Evolutionary conservation across 2,329 filamentous ascomycete species (phyloP), one percentile per base, ranked within the genome.

Genomic region (Colletotrichum orchidophilum): DNA sequence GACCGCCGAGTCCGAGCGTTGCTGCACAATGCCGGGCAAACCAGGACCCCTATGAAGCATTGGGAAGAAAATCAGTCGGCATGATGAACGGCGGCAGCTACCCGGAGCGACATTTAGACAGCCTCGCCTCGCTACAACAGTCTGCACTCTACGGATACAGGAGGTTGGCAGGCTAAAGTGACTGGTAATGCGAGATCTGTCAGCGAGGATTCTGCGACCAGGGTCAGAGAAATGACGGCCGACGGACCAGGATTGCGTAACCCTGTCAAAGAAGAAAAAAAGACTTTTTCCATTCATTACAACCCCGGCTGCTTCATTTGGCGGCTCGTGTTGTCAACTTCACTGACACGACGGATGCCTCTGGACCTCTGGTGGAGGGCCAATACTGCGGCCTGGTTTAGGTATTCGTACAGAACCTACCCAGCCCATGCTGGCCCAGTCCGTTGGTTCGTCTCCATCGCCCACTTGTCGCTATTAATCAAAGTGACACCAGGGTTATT

Each of bases 401-500:
- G 39, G 21, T 46, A 46, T 46, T 46, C 18, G 39, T 46, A 46
- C n/a, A n/a, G n/a, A n/a, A n/a, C 39, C 39, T 66, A 26, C 55
- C 63, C 63, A 61, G 46, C 49, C 49, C 42, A 55, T 57, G 61
- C 24, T 49, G 68, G 60, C 68, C 69, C 64, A 69, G 69, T 68
- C 58, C 42, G 57, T 62, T 63, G 69, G 69, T 71, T 71, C 69
- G 35, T 63, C 64, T 57, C 52, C 52, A 49, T 63, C 58, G 46
- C 59, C 69, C 69, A 63, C 69, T 63, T 58, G 50, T 69, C 64
- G 58, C 46, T 59, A 24, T 59, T 63, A 68, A 71, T 71, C 69
- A 71, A 68, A 50, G 69, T 59, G 58, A 71, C 58, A 71, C 69
- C 64, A 55, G 69, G 42, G 69, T 54, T 63, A 69, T 68, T 59